phyloP scores from a whole-genome alignment of 1,139 yeast species.

The Magnusiomyces sp. region DNA sequence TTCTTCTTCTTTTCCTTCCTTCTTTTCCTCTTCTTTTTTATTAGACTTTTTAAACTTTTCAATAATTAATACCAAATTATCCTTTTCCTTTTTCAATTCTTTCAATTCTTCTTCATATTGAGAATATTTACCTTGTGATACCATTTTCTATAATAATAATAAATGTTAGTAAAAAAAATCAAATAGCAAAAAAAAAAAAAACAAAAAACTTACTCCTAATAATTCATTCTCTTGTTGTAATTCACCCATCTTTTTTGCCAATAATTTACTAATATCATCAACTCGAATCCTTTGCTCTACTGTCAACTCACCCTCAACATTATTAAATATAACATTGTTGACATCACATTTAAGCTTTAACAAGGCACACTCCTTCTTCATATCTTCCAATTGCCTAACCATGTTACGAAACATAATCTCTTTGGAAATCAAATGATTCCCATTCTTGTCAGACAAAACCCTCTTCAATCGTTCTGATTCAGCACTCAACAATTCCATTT shows the following conservation, averaged over 20 bases:
- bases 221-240: slow-evolving; percentile 65
- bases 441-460: too few species aligned
- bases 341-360: slow-evolving; percentile 44
- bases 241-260: slow-evolving; percentile 64
- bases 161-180: neutral
- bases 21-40: too few species aligned
- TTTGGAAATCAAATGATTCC: neutral
- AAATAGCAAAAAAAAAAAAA: neutral
- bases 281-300: neutral
- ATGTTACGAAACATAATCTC: slow-evolving; percentile 3
- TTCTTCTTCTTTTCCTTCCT: too few species aligned
- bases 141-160: slow-evolving; percentile 37
- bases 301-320: slow-evolving; percentile 38
- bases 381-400: slow-evolving; percentile 21
- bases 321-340: slow-evolving; percentile 54
- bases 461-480: too few species aligned
- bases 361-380: slow-evolving; percentile 42
- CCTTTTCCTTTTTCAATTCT: slow-evolving; percentile 44
- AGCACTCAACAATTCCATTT: too few species aligned
- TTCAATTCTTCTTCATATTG: slow-evolving; percentile 65
- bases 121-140: slow-evolving; percentile 64
- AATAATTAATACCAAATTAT: neutral
- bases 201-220: slow-evolving; percentile 37
- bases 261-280: slow-evolving; percentile 15
- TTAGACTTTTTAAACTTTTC: too few species aligned